These are phyloP conservation scores for Podospora fimiseda DNA, from an alignment of 495 filamentous ascomycete species.

Conservation along the genomic window DNA sequence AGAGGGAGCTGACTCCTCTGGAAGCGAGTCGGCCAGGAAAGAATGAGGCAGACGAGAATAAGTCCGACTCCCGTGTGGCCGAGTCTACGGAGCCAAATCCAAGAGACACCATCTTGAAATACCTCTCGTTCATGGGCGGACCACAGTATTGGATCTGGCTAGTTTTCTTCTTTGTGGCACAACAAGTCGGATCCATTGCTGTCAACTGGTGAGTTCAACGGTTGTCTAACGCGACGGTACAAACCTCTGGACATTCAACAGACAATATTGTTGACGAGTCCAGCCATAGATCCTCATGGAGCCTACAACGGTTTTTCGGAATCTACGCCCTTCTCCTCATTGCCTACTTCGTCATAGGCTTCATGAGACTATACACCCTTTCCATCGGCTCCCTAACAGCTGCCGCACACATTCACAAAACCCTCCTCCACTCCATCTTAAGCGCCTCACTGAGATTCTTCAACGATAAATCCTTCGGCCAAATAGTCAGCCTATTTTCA, in stretches of 20 bases:
- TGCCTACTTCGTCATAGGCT: slow-evolving; percentile 9
- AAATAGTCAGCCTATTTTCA: slow-evolving; percentile 6
- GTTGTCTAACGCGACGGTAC: slow-evolving; percentile 10
- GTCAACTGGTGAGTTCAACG: slow-evolving; percentile 14
- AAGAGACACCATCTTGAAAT: slow-evolving; percentile 6
- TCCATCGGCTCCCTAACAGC: slow-evolving; percentile 11
- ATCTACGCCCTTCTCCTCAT: slow-evolving; percentile 11
- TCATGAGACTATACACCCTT: slow-evolving; percentile 11
- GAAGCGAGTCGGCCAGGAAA: no score
- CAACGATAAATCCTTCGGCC: slow-evolving; percentile 10
- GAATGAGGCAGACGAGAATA: neutral
- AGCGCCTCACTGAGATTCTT: slow-evolving; percentile 10
- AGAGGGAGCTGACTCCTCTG: neutral
- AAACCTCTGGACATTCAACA: neutral
- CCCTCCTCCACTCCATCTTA: slow-evolving; percentile 8
- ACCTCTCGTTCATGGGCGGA: slow-evolving; percentile 12
- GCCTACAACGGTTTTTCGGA: slow-evolving; percentile 5
- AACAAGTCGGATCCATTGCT: slow-evolving; percentile 12
- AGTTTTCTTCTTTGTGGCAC: slow-evolving; percentile 10
- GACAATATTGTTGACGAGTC: slow-evolving; percentile 1
- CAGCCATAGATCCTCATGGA: neutral
- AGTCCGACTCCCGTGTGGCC: slow-evolving; percentile 2
- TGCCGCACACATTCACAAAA: slow-evolving; percentile 8
- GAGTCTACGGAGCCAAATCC: slow-evolving; percentile 4
- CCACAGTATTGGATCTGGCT: slow-evolving; percentile 11